Base-by-base conservation (phyloP, 1,284 basidiomycete genomes). In the Ganoderma multipileum region DNA sequence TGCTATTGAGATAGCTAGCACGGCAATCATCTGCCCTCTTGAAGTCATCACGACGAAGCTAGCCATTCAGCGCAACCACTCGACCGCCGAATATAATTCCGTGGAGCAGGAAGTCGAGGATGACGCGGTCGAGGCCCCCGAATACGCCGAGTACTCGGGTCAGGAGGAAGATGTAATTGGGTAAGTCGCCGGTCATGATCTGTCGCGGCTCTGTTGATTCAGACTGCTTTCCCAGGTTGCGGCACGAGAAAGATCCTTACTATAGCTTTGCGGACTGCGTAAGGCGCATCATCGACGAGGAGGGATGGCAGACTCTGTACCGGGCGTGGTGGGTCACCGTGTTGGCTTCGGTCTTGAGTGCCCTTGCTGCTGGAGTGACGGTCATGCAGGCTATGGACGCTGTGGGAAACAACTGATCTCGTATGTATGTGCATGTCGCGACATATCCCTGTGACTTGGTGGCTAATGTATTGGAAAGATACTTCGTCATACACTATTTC, bases 291-390 rank as follows among this genome's bases (percentile, higher is more conserved):
- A 79, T 92, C n/a, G 86, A 92, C 62, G 95, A 97, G 80, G 95
- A 97, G 79, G 95, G 95, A 0, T 88, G 87, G 83, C 79, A 80
- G 70, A 87, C 93, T 5, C 80, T 97, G 69, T 96, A 94, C 78
- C 88, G 95, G 57, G 95, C 92, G 5, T 96, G 94, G 94, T 96
- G 93, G 93, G 81, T 95, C 72, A 95, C 95, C 1, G 82, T 93
- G 76, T 75, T 95, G 55, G 90, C 88, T 44, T 89, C 89, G 41
- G 78, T 93, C 57, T 80, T 80, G 42, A 89, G 87, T 68, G 88
- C 89, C 39, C 80, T 79, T 39, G 89, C 88, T 68, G 88, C 89
- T 30, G 86, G 91, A 71, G 75, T 72, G 16, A 44, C 66, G 6
- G 71, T 65, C 11, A 65, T 66, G 23, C 69, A 72, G 65, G 68